Base-by-base conservation (phyloP, 495 filamentous ascomycete species). In the Neurospora terricola region DNA sequence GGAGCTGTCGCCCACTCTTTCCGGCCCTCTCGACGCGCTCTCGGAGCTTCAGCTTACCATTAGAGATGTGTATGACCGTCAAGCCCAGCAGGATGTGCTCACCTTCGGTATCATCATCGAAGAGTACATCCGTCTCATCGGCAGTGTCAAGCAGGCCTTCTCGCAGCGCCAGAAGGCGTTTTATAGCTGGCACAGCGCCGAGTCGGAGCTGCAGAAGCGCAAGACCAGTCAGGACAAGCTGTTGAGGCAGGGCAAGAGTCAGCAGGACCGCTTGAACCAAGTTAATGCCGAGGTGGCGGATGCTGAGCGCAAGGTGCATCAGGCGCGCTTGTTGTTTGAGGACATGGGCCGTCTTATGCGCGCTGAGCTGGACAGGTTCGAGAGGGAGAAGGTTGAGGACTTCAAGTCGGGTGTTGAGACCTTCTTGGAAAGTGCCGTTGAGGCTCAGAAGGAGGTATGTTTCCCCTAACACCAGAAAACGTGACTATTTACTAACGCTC, bases 391-490 rank as follows among this genome's bases (percentile, higher is more conserved):
- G 85, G 96, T 99, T 9, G 96, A 99, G 80, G 96, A 99, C 81
- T 99, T 99, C 83, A 99, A 98, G 85, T 94, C 91, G 73, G 96
- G 93, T 0, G 95, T 99, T 3, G 96, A 99, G 84, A 99, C 96
- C 0, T 99, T 95, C 81, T 84, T 99, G 75, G 96, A 99, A 83
- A 92, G 94, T 73, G 93, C 95, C 21, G 94, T 99, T 4, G 96
- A 99, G 84, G 96, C 93, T 70, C 96, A 99, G 85, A 99, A 99
- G 83, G 96, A 99, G 91, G 96, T 95, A 81, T 78, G 88, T 82
- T 34, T 38, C 69, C 3, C 23, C 23, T 69, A 16, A 42, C 40
- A 42, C 40, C 8, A 18, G 18, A 5, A 42, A 42, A 42, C 40
- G 40, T 6, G n/a, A 4, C 38, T 14, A 4, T 39, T 39, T 8